phyloP scores from a whole-genome alignment of 306 rosid genomes.

The cucumber (Cucumis sativus) region DNA sequence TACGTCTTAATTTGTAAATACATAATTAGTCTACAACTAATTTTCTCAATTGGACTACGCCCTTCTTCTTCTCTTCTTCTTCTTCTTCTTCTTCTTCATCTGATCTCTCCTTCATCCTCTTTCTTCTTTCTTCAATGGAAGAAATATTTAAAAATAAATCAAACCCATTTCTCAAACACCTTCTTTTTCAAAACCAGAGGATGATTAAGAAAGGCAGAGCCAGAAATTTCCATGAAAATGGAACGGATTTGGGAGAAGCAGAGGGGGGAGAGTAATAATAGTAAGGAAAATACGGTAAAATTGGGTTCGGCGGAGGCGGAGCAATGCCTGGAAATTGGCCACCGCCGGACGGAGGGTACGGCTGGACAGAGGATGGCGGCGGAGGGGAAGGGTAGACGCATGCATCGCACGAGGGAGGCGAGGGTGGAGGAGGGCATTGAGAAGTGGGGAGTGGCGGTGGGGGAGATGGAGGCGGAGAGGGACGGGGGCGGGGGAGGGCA shows the following conservation, averaged over 20 bases:
- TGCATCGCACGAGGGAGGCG: constrained; percentile 11
- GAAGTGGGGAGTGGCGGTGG: constrained; percentile 13
- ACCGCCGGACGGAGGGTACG: not conserved
- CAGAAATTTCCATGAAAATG: constrained; percentile 7
- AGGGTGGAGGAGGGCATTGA: constrained; percentile 8
- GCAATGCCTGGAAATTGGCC: not conserved
- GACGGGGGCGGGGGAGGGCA: constrained; percentile 20
- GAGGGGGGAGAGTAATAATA: constrained; percentile 2
- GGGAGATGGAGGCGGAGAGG: constrained; percentile 15
- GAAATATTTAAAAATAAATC: not conserved
- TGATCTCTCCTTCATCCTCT: not conserved
- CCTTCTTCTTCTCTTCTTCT: too few relatives aligned
- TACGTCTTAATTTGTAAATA: not conserved
- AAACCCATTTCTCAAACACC: not conserved
- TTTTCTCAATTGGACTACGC: not conserved
- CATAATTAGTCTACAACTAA: too few relatives aligned
- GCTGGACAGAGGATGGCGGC: constrained; percentile 25
- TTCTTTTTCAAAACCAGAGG: not conserved
- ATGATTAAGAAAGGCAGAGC: not conserved
- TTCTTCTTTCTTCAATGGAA: not conserved
- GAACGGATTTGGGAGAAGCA: not conserved
- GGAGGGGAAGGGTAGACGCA: constrained; percentile 15
- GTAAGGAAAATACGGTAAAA: constrained; percentile 7
- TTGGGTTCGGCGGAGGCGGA: constrained; percentile 11
- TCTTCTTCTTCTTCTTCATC: not conserved